These are phyloP conservation scores for Pezicula radicicola DNA, from an alignment of 2,329 filamentous ascomycete genomes.

Conservation along the genomic window DNA sequence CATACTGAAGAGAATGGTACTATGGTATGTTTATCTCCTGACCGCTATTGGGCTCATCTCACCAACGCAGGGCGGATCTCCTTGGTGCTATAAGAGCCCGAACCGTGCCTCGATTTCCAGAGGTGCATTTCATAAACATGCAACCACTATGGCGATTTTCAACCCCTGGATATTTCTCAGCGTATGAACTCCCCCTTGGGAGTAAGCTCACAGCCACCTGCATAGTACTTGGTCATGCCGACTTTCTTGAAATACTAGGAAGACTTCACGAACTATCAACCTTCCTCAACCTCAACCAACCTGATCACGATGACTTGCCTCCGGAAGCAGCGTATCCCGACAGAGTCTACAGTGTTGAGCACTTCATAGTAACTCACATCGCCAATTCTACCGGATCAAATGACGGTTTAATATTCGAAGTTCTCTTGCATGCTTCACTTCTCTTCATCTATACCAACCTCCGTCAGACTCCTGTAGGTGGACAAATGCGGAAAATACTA, in stretches of 20 bases:
- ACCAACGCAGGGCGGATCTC: neutral
- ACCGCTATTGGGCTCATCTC: neutral
- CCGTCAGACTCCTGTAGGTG: neutral
- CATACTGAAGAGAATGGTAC: conserved; percentile 1
- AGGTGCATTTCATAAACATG: neutral
- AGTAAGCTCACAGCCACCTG: neutral
- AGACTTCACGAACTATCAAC: neutral
- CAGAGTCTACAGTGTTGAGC: neutral
- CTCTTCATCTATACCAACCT: conserved; percentile 1
- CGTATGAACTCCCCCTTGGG: neutral
- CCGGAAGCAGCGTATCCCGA: neutral
- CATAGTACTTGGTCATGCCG: neutral
- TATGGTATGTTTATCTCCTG: neutral
- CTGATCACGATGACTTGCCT: neutral
- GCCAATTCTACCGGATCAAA: neutral
- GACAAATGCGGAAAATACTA: neutral
- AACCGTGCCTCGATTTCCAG: neutral
- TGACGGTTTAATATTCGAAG: neutral
- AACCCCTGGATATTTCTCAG: neutral
- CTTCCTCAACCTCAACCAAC: neutral
- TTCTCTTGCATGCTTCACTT: neutral
- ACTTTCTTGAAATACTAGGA: neutral
- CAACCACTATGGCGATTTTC: neutral
- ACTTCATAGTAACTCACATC: neutral
- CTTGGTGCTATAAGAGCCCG: neutral